Evolutionary conservation across 192 early-diverging fungal species (phyloP).

Genomic region (Coemansia sp.): DNA sequence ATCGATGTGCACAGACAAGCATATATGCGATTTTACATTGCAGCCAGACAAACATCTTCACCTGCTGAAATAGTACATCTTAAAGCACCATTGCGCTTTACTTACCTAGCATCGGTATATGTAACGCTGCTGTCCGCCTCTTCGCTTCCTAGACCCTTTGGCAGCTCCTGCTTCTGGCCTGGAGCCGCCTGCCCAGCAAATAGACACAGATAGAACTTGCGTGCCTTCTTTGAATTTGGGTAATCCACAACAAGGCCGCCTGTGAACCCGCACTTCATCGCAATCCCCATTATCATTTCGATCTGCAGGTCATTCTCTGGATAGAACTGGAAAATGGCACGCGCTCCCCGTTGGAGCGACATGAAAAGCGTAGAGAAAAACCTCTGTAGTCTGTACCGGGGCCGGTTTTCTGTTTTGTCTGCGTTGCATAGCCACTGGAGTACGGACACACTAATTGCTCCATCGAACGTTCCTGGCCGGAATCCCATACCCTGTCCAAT

Average conservation of each 20-base stretch:
- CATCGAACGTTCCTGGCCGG: slow-evolving; percentile 96
- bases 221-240: slow-evolving; percentile 94
- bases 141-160: slow-evolving; percentile 37
- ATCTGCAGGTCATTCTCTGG: slow-evolving; percentile 95
- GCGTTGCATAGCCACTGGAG: slow-evolving; percentile 99
- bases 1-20: neutral
- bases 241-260: slow-evolving; percentile 95
- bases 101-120: slow-evolving; percentile 42
- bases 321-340: slow-evolving; percentile 99
- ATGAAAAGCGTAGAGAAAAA: slow-evolving; percentile 95
- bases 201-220: slow-evolving; percentile 94
- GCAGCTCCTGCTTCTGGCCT: slow-evolving; percentile 43
- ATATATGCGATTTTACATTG: neutral
- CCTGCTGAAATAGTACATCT: slow-evolving; percentile 4
- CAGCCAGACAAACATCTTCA: neutral
- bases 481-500: slow-evolving; percentile 93
- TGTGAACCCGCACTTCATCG: slow-evolving; percentile 92
- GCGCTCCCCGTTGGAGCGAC: slow-evolving; percentile 79
- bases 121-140: slow-evolving; percentile 25
- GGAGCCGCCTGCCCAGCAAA: slow-evolving; percentile 81
- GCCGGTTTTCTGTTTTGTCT: slow-evolving; percentile 85
- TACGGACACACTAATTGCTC: slow-evolving; percentile 91
- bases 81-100: neutral
- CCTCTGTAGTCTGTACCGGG: slow-evolving; percentile 74
- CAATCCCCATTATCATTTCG: slow-evolving; percentile 84